Evolutionary conservation across 2,329 filamentous ascomycete species (phyloP), one percentile per base, ranked within the genome.

Genomic region (Alternaria hordeiaustralica): DNA sequence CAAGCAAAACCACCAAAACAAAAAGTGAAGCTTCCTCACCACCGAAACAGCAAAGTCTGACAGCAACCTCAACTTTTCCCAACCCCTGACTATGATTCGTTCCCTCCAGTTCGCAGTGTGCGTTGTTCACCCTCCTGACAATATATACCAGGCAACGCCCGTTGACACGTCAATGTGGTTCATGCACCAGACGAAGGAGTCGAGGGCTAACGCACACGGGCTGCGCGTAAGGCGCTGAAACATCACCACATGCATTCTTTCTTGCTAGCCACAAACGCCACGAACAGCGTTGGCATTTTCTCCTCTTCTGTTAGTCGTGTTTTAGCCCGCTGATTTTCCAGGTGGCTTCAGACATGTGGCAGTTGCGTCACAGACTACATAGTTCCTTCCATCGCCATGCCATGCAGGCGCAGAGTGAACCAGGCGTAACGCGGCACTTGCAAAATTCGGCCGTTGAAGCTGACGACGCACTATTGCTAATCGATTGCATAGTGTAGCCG

Each of bases 101-200:
- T 68, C 66, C 68, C 67, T 70, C 66, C 63, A 26, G 69, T 74
- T 59, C 61, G 61, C 54, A 55, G 63, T 65, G 68, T 73, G 69
- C 68, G 69, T 71, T 71, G 71, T 72, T 53, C 61, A 26, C 54
- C n/a, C 43, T 41, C 61, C 46, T 10, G 13, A n/a, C 9, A 9
- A 18, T 33, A 53, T 53, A 53, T 21, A 53, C 30, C 21, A 53
- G 49, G 13, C 36, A 41, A 41, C 49, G 30, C 49, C 54, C 54
- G 54, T 63, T 76, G 75, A 75, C 75, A 78, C 75, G 75, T 78
- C 74, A 76, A 71, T 71, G 55, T 66, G 64, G 74, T 77, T 78
- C 75, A 77, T 75, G 74, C 74, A 53, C 28, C 49, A 53, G 49
- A 23, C 49, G 49, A 53, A 53, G 49, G 28, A 41, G 20, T 53